Evolutionary conservation across 2,329 filamentous ascomycete genomes (phyloP), one percentile per base, ranked within the genome.

Genomic region (Colletotrichum sp.): DNA sequence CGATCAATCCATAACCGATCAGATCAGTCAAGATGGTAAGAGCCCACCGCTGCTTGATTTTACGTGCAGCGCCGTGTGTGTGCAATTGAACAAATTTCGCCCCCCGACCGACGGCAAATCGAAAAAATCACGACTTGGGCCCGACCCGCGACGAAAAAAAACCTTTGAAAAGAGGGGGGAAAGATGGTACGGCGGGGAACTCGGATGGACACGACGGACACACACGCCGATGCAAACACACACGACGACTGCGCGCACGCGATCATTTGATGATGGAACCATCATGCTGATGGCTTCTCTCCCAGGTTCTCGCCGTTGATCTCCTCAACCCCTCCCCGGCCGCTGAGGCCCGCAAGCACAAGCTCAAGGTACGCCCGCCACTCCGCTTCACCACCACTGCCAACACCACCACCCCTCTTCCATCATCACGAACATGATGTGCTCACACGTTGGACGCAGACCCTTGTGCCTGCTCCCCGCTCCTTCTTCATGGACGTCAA

Each of bases 401-500:
- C 43, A 29, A 27, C 43, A 47, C n/a, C 31, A 59, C 15, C 43
- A 62, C 58, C 58, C 57, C 59, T 66, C 31, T 29, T 21, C 38
- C 36, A 55, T 36, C 36, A 15, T 29, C 15, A 33, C 31, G 24
- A 43, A 31, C 55, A 57, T 64, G 7, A 27, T 33, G 57, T 74
- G 58, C 78, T 77, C 74, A 77, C 72, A 67, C 24, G 2, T 33
- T 34, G 58, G 69, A 76, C 43, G n/a, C 80, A 97, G 95, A 95
- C 92, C 81, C 94, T 99, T 83, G 97, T 99, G 86, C 97, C 97
- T 83, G 93, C 92, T 80, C 97, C 97, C 84, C 95, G 97, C 87
- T 98, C 96, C 81, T 99, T 98, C 94, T 99, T 99, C 95, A 99
- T 99, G 97, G 97, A 99, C 87, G 97, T 99, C 91, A 99, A 99